Conservation (phyloP, 1,284 basidiomycete genomes). For the Schizophyllum amplum region DNA sequence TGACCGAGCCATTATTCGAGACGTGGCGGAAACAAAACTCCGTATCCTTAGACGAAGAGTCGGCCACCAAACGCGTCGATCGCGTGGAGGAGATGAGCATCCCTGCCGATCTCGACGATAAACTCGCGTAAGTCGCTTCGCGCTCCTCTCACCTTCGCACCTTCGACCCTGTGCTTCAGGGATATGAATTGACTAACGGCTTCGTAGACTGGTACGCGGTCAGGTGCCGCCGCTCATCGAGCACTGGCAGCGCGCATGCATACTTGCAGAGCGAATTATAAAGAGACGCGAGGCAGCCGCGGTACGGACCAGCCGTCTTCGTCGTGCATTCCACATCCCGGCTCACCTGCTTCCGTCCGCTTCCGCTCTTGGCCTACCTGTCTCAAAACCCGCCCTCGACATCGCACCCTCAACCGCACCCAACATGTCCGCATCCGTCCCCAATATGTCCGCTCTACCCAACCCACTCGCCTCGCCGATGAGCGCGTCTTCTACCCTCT, state of each 20-base stretch:
- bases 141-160: slow-evolving; percentile 2
- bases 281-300: slow-evolving; percentile 82
- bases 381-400: background rate
- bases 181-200: background rate
- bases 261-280: slow-evolving; percentile 77
- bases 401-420: background rate
- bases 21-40: slow-evolving; percentile 73
- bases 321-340: slow-evolving; percentile 59
- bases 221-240: slow-evolving; percentile 74
- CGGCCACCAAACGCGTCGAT: slow-evolving; percentile 71
- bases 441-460: background rate
- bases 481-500: background rate
- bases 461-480: slow-evolving; percentile 25
- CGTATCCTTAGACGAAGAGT: slow-evolving; percentile 82
- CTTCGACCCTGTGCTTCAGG: no score
- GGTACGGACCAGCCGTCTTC: slow-evolving; percentile 60
- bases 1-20: slow-evolving; percentile 77
- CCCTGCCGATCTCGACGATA: slow-evolving; percentile 85
- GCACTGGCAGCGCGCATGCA: slow-evolving; percentile 84
- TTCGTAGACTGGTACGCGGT: slow-evolving; percentile 53
- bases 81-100: slow-evolving; percentile 85
- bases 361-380: slow-evolving; percentile 18
- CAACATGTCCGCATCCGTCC: background rate
- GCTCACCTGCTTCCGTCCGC: slow-evolving; percentile 15
- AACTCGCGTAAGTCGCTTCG: slow-evolving; percentile 52